Conservation (phyloP, 1,284 basidiomycete genomes). For the Xerocomus minutiporus region DNA sequence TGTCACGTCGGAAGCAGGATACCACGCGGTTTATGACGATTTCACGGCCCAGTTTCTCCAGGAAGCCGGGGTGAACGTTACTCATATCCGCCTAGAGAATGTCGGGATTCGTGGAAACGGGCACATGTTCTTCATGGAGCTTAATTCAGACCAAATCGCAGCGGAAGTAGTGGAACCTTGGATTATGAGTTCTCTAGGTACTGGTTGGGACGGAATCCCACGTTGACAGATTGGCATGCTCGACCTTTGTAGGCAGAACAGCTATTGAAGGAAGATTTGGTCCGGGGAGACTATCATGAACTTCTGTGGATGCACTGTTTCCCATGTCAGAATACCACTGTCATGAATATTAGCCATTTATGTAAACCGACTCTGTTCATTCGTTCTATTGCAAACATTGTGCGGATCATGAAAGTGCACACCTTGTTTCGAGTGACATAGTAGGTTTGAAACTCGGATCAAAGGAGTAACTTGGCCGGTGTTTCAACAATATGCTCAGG, state of each 20-base stretch:
- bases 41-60: slow-evolving; percentile 41
- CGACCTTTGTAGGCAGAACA: too few relatives aligned
- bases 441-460: not conserved
- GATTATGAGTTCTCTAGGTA: slow-evolving; percentile 24
- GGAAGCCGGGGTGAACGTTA: slow-evolving; percentile 42
- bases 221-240: too few relatives aligned
- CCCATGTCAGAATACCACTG: too few relatives aligned
- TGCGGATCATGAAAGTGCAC: too few relatives aligned
- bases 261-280: too few relatives aligned
- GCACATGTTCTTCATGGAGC: slow-evolving; percentile 54
- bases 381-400: too few relatives aligned
- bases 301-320: too few relatives aligned
- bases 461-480: not conserved
- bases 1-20: slow-evolving; percentile 46
- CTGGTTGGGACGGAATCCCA: not conserved
- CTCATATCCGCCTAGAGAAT: slow-evolving; percentile 37
- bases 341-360: too few relatives aligned
- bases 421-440: too few relatives aligned
- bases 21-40: slow-evolving; percentile 45
- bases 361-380: too few relatives aligned
- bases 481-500: not conserved
- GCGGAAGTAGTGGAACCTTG: slow-evolving; percentile 38
- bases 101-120: slow-evolving; percentile 43
- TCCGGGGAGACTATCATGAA: too few relatives aligned
- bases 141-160: slow-evolving; percentile 41